A percentile compares a stretch with the other conserved stretches of the same genome.
Evolutionary conservation across 106 monocot genomes (phyloP).

Genomic region (Narthecium ossifragum): DNA sequence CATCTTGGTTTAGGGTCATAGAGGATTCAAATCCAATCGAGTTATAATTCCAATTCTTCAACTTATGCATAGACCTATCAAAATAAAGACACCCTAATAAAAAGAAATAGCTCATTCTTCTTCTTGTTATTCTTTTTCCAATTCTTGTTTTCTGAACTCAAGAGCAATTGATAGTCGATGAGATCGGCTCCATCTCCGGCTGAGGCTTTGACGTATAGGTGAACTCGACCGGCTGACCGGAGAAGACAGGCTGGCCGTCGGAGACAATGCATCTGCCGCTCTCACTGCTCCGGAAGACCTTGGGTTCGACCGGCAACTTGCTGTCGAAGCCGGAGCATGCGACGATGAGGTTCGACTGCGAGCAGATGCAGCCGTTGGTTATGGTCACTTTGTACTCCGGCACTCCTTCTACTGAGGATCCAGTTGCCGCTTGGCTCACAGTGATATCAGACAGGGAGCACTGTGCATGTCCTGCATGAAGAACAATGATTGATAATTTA

Average conservation of each 20-base stretch:
- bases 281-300: background rate
- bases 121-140: too few species aligned
- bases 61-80: too few species aligned
- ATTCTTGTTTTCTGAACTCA: too few species aligned
- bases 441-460: background rate
- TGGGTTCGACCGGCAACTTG: background rate
- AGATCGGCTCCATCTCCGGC: too few species aligned
- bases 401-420: background rate
- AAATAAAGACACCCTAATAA: too few species aligned
- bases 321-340: background rate
- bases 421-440: background rate
- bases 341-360: background rate
- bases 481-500: too few species aligned
- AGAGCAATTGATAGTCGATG: too few species aligned
- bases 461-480: background rate
- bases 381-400: background rate
- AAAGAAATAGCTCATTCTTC: too few species aligned
- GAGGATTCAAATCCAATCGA: too few species aligned
- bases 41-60: too few species aligned
- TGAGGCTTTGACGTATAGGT: too few species aligned
- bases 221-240: background rate
- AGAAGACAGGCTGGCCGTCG: background rate
- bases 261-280: background rate
- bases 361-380: background rate
- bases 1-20: too few species aligned